A percentile compares a stretch with the other conserved stretches of the same genome.
These are phyloP conservation scores for Hanseniaspora clermontiae DNA, from an alignment of 805 yeast species.

Conservation along the genomic window DNA sequence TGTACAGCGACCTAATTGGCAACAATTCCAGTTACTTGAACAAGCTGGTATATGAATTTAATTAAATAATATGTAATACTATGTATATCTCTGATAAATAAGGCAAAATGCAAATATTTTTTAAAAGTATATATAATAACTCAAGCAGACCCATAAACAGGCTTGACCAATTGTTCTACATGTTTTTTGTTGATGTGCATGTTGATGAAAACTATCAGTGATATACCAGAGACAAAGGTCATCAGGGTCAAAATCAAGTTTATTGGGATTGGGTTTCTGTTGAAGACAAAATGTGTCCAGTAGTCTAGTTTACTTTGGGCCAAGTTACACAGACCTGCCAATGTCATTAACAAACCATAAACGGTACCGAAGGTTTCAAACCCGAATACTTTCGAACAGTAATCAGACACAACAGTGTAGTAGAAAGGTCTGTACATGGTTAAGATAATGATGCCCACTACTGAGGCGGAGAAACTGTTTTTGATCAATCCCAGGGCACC, in stretches of 20 bases:
- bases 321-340: slow-evolving; percentile 71
- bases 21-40: slow-evolving; percentile 11
- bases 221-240: slow-evolving; percentile 33
- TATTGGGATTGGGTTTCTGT: slow-evolving; percentile 70
- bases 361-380: slow-evolving; percentile 83
- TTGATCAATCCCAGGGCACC: slow-evolving; percentile 62
- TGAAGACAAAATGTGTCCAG: slow-evolving; percentile 52
- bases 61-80: background rate
- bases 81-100: background rate
- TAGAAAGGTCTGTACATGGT: slow-evolving; percentile 84
- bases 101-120: background rate
- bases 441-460: slow-evolving; percentile 54
- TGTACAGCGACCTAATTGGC: slow-evolving; percentile 22
- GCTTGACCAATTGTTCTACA: background rate
- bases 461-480: slow-evolving; percentile 34
- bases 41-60: background rate
- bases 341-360: slow-evolving; percentile 72
- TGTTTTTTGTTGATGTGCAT: background rate
- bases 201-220: slow-evolving; percentile 5
- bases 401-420: slow-evolving; percentile 86
- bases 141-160: slow-evolving; percentile 11
- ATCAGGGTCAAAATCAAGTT: slow-evolving; percentile 43
- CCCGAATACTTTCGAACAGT: slow-evolving; percentile 85
- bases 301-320: slow-evolving; percentile 58
- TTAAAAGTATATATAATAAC: background rate